phyloP scores from a whole-genome alignment of 148 eudicot species.

The Salicornia ramosissima region DNA sequence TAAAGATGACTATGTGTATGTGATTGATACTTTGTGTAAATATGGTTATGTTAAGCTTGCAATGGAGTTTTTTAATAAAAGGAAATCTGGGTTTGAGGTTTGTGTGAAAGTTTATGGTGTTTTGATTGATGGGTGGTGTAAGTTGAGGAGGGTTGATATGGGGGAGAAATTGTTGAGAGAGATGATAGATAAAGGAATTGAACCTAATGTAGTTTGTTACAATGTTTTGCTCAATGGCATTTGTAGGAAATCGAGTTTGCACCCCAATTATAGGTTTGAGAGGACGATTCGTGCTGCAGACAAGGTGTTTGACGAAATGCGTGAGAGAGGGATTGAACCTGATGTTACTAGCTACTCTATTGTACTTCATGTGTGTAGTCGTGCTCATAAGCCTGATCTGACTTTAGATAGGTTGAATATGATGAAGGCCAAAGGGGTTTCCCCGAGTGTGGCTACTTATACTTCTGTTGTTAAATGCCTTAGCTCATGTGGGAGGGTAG shows the following conservation, averaged over 20 bases:
- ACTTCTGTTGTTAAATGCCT: conserved; percentile 95
- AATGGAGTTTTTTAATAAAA: conserved; percentile 69
- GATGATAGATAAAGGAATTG: conserved; percentile 71
- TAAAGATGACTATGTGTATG: conserved; percentile 37
- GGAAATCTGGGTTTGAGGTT: conserved; percentile 37
- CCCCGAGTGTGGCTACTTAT: conserved; percentile 70
- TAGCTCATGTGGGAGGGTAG: conserved; percentile 78
- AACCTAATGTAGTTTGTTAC: conserved; percentile 73
- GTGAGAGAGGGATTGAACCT: conserved; percentile 71
- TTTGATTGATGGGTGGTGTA: conserved; percentile 90
- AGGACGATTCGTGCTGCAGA: conserved; percentile 61
- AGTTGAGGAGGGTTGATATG: conserved; percentile 52
- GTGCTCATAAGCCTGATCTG: conserved; percentile 77
- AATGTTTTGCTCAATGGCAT: conserved; percentile 81
- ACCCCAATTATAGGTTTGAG: conserved; percentile 76
- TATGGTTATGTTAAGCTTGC: conserved; percentile 69
- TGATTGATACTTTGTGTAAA: conserved; percentile 84
- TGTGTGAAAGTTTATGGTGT: conserved; percentile 61
- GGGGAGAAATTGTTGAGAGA: conserved; percentile 64
- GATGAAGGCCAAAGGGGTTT: conserved; percentile 73
- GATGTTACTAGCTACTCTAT: conserved; percentile 91
- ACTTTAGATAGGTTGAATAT: conserved; percentile 54
- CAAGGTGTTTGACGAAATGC: conserved; percentile 82
- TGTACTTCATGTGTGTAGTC: conserved; percentile 84
- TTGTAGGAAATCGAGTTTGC: conserved; percentile 81